These are phyloP conservation scores for Cylindrodendrum hubeiense DNA, from an alignment of 2,329 filamentous ascomycete species.

Conservation along the genomic window DNA sequence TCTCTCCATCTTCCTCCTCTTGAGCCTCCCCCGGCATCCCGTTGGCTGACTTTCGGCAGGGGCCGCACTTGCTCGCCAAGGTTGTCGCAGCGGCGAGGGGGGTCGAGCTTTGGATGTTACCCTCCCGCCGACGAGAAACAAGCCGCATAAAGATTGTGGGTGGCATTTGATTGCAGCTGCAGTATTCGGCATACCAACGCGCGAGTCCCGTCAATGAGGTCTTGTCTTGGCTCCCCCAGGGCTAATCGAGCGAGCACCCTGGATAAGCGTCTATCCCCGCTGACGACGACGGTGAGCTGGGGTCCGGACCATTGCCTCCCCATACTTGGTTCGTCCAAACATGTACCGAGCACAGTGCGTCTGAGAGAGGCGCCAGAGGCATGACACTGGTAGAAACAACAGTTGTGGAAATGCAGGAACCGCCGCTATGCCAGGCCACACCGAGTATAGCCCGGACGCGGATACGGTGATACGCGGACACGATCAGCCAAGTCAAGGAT, in stretches of 20 bases:
- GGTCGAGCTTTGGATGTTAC: conserved; percentile 8
- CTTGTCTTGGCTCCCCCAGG: not conserved
- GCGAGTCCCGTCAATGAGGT: conserved; percentile 11
- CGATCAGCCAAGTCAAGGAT: not conserved
- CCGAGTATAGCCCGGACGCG: conserved; percentile 5
- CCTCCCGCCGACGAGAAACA: conserved; percentile 10
- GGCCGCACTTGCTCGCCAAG: conserved; percentile 9
- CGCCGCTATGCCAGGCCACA: not conserved
- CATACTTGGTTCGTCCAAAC: not conserved
- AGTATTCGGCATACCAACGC: conserved; percentile 3
- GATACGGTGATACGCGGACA: not conserved
- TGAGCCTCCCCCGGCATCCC: conserved; percentile 8
- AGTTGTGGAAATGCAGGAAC: conserved; percentile 17
- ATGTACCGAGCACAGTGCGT: not conserved
- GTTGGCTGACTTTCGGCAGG: conserved; percentile 19
- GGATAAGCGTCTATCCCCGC: not conserved
- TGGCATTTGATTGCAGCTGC: conserved; percentile 21
- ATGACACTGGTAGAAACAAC: not conserved
- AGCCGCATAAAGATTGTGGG: conserved; percentile 17
- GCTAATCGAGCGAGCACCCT: not conserved
- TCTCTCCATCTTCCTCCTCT: conserved; percentile 9
- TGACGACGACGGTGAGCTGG: conserved; percentile 9
- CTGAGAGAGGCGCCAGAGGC: not conserved
- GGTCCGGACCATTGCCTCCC: conserved; percentile 2
- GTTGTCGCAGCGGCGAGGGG: conserved; percentile 1